These are phyloP conservation scores for Rugonectria rugulosa DNA, from an alignment of 2,329 filamentous ascomycete species.

Conservation along the genomic window DNA sequence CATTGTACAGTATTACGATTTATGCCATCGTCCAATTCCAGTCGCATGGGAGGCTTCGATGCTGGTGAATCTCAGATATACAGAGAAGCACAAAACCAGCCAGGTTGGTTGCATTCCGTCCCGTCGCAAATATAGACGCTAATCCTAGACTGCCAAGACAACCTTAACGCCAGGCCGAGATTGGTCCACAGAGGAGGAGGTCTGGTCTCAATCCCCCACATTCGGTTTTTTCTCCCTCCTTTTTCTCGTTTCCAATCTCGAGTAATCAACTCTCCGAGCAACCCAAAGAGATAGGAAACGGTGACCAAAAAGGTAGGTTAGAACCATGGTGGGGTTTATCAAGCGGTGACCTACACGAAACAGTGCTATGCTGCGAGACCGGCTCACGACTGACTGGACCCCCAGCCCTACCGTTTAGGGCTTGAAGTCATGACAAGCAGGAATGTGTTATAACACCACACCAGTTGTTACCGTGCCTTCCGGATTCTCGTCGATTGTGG, in stretches of 20 bases:
- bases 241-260: constrained; percentile 8
- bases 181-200: constrained; percentile 20
- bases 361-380: constrained; percentile 7
- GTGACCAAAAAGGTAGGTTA: constrained; percentile 31
- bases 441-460: constrained; percentile 20
- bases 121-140: constrained; percentile 21
- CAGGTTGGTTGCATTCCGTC: constrained; percentile 26
- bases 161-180: constrained; percentile 27
- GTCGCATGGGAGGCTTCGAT: constrained; percentile 6
- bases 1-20: neutral
- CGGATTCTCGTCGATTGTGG: constrained; percentile 3
- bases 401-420: neutral
- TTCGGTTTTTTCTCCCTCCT: constrained; percentile 17
- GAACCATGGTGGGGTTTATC: constrained; percentile 9
- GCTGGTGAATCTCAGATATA: constrained; percentile 8
- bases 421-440: constrained; percentile 19
- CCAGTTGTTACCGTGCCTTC: neutral
- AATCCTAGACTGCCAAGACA: constrained; percentile 32
- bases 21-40: constrained; percentile 1
- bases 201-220: constrained; percentile 27
- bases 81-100: constrained; percentile 4
- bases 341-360: neutral
- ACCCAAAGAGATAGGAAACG: constrained; percentile 30
- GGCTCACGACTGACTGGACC: constrained; percentile 12
- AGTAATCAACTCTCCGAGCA: constrained; percentile 14